These are phyloP conservation scores for Stylonectria norvegica DNA, from an alignment of 2,329 filamentous ascomycete genomes.

Conservation along the genomic window DNA sequence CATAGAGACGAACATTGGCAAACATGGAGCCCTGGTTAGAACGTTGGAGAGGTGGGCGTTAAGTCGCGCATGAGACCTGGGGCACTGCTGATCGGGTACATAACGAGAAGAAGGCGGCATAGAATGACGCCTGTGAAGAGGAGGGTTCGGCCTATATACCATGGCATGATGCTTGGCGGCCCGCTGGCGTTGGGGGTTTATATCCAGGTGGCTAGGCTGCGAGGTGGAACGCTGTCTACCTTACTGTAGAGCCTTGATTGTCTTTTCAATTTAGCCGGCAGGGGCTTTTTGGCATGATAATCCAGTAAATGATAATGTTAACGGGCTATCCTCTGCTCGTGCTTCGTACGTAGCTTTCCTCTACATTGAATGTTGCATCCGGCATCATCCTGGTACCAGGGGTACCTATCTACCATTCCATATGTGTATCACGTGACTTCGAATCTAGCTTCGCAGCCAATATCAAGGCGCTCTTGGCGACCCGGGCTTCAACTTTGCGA, in stretches of 20 bases:
- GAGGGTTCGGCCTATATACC: constrained; percentile 30
- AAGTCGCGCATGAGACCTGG: constrained; percentile 18
- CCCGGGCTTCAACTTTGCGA: too few relatives aligned
- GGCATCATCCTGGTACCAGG: too few relatives aligned
- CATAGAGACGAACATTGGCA: constrained; percentile 9
- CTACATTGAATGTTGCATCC: too few relatives aligned
- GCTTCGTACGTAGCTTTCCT: too few relatives aligned
- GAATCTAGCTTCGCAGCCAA: neutral
- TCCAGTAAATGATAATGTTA: constrained; percentile 31
- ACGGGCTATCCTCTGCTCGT: too few relatives aligned
- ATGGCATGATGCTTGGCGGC: constrained; percentile 30
- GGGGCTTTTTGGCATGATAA: constrained; percentile 25
- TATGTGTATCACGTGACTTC: constrained; percentile 1
- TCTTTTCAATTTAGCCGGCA: constrained; percentile 15
- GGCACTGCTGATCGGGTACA: constrained; percentile 23
- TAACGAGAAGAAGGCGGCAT: constrained; percentile 27
- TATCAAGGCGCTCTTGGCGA: too few relatives aligned
- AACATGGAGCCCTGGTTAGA: constrained; percentile 1
- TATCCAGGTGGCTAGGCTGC: constrained; percentile 19
- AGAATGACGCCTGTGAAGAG: constrained; percentile 27
- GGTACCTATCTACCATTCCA: too few relatives aligned
- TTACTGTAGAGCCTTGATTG: constrained; percentile 16
- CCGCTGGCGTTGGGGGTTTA: constrained; percentile 31
- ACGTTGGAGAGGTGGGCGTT: constrained; percentile 16
- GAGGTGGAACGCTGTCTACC: constrained; percentile 20